Percentiles rank a stretch among this genome's conserved stretches.
Evolutionary conservation across 2,329 filamentous ascomycete genomes (phyloP).

Genomic region (Phialophora verrucosa): DNA sequence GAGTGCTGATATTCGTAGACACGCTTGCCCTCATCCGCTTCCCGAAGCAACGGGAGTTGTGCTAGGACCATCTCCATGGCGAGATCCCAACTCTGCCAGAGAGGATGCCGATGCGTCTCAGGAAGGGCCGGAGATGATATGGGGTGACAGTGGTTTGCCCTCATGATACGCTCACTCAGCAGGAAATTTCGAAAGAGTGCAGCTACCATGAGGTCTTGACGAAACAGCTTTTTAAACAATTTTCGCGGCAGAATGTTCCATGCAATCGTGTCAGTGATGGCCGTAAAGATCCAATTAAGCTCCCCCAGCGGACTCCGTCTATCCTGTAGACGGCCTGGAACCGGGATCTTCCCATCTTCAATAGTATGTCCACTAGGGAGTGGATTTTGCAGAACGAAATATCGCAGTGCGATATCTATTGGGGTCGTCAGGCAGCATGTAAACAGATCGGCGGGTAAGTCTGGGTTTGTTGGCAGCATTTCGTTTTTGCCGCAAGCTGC

Average conservation of each 20-base stretch:
- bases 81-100: constrained; percentile 98
- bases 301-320: constrained; percentile 91
- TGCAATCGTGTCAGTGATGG: constrained; percentile 97
- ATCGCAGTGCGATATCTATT: constrained; percentile 95
- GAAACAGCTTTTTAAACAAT: constrained; percentile 94
- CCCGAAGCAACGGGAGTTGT: constrained; percentile 81
- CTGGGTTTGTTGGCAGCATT: constrained; percentile 91
- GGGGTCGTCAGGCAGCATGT: constrained; percentile 95
- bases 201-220: constrained; percentile 98
- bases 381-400: constrained; percentile 93
- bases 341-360: constrained; percentile 77
- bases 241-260: constrained; percentile 93
- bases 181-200: constrained; percentile 96
- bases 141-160: constrained; percentile 92
- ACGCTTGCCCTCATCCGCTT: constrained; percentile 75
- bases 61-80: constrained; percentile 93
- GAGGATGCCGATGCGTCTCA: constrained; percentile 88
- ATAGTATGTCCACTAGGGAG: constrained; percentile 70
- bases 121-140: constrained; percentile 91
- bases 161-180: constrained; percentile 92
- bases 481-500: constrained; percentile 90
- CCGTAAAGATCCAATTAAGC: constrained; percentile 99
- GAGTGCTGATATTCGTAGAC: constrained; percentile 93
- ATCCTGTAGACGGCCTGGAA: constrained; percentile 90
- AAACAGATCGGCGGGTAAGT: constrained; percentile 91